A percentile compares a stretch with the other conserved stretches of the same genome.
These are phyloP conservation scores for Chaetomium globosum DNA, from an alignment of 2,329 filamentous ascomycete genomes.

Conservation along the genomic window DNA sequence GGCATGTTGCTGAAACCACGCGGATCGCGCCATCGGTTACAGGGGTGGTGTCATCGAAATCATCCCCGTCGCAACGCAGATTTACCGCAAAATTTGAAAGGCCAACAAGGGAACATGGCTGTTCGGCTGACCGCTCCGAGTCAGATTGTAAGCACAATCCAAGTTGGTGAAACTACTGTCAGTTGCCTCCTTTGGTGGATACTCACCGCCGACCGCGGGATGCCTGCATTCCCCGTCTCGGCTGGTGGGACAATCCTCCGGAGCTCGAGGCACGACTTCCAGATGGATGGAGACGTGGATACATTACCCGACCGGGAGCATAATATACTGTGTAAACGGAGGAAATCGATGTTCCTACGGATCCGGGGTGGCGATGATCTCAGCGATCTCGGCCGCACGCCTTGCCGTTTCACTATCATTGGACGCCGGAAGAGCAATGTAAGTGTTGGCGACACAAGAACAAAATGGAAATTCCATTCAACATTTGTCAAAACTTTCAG, in stretches of 20 bases:
- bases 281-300: not conserved
- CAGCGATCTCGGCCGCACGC: not conserved
- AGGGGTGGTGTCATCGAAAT: conserved; percentile 37
- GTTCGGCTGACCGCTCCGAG: not conserved
- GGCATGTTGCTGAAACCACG: conserved; percentile 25
- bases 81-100: conserved; percentile 7
- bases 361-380: not conserved
- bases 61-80: conserved; percentile 4
- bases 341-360: not conserved
- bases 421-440: not conserved
- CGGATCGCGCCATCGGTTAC: conserved; percentile 39
- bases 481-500: not conserved
- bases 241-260: conserved; percentile 16
- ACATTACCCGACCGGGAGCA: not conserved
- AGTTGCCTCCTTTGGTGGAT: conserved; percentile 6
- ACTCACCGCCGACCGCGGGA: conserved; percentile 21
- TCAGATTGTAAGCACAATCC: not conserved
- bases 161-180: not conserved
- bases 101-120: not conserved
- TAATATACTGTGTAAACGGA: not conserved
- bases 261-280: not conserved
- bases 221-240: conserved; percentile 14
- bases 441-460: not conserved
- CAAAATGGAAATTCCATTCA: not conserved
- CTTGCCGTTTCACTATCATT: not conserved